These are phyloP conservation scores for Rubroboletus satanas DNA, from an alignment of 768 basidiomycete genomes.

Conservation along the genomic window DNA sequence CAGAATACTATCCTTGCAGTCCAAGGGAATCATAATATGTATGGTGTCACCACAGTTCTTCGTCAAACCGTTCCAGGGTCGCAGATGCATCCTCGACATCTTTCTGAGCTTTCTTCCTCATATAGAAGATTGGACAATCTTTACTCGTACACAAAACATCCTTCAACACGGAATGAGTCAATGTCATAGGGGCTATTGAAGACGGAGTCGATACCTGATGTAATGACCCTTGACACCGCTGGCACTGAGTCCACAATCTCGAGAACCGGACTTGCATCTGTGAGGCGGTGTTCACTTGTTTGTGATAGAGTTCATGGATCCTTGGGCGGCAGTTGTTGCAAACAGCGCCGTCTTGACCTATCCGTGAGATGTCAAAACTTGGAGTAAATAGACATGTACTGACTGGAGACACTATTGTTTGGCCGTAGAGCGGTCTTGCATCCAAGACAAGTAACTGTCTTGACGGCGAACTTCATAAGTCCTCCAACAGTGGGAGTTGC, in stretches of 20 bases:
- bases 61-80: conserved; percentile 81
- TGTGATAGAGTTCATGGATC: conserved; percentile 88
- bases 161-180: conserved; percentile 36
- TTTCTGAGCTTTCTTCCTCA: conserved; percentile 97
- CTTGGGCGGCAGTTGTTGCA: conserved; percentile 89
- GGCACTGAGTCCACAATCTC: conserved; percentile 97
- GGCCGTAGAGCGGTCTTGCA: conserved; percentile 86
- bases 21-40: background rate
- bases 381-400: conserved; percentile 18
- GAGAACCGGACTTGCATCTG: conserved; percentile 88
- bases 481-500: conserved; percentile 96
- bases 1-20: background rate
- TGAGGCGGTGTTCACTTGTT: conserved; percentile 74
- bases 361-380: conserved; percentile 3
- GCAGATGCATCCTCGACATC: conserved; percentile 85
- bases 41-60: conserved; percentile 57
- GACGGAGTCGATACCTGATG: conserved; percentile 61
- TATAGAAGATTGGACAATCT: conserved; percentile 98
- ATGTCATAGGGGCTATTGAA: background rate
- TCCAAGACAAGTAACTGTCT: conserved; percentile 90
- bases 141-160: conserved; percentile 96
- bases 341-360: conserved; percentile 73
- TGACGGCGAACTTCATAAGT: conserved; percentile 98
- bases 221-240: conserved; percentile 96
- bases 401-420: conserved; percentile 73